phyloP scores from a whole-genome alignment of 2,329 filamentous ascomycete species.

The Hortaea werneckii region DNA sequence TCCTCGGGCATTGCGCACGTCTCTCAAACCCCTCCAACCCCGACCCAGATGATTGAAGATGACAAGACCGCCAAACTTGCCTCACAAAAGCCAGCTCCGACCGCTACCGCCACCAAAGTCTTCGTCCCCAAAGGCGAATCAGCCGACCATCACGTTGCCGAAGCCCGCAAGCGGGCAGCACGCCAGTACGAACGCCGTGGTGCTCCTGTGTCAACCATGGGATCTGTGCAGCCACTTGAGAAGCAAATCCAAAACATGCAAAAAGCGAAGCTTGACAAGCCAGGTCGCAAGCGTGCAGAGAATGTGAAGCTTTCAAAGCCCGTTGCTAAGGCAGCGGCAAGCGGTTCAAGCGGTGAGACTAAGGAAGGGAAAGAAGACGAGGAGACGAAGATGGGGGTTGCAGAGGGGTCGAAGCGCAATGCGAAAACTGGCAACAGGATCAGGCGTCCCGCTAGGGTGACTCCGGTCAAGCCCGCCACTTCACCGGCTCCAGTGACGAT shows the following conservation, averaged over 20 bases:
- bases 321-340: conserved; percentile 1
- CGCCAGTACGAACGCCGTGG: not conserved
- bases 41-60: not conserved
- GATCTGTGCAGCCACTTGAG: conserved; percentile 1
- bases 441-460: conserved; percentile 5
- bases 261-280: not conserved
- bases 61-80: not conserved
- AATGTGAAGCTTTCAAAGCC: conserved; percentile 9
- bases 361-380: too few species aligned
- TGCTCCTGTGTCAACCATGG: conserved; percentile 3
- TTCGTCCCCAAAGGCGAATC: conserved; percentile 23
- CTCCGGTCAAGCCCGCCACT: not conserved
- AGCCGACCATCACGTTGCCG: conserved; percentile 17
- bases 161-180: conserved; percentile 5
- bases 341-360: not conserved
- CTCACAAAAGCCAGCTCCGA: not conserved
- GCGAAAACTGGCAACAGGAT: conserved; percentile 7
- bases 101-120: conserved; percentile 8
- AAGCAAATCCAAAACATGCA: conserved; percentile 4
- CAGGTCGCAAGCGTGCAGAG: not conserved
- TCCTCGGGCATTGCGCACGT: not conserved
- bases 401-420: conserved; percentile 4
- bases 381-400: not conserved
- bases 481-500: not conserved
- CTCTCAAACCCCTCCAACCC: not conserved